Evolutionary conservation across 2,329 filamentous ascomycete species (phyloP), one percentile per base, ranked within the genome.

Genomic region (Pseudodiploospora longispora): DNA sequence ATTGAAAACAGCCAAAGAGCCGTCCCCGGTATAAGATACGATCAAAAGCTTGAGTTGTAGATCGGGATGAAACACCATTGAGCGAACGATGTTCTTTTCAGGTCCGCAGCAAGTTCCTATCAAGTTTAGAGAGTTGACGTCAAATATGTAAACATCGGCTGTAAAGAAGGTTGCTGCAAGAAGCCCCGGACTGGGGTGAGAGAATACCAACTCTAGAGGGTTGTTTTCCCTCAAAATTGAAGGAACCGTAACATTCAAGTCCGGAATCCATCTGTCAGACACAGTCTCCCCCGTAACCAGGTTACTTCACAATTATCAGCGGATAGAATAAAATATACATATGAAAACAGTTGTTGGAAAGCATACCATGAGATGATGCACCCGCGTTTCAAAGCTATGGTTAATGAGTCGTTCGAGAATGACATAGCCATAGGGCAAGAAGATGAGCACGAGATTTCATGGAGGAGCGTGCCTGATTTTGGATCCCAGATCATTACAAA

Each of bases 301-400:
- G 19, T 19, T 19, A 19, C 19, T 19, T 19, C 19, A 19, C 19
- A 19, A 19, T 19, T 19, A 19, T 19, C 19, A 19, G 19, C 19
- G 19, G 19, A 19, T 19, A 19, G 19, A 19, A 19, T 19, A 19
- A 19, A 19, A 19, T 19, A 19, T 19, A 19, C 19, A 19, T 19
- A 19, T 19, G 19, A 19, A 19, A 19, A 19, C 19, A 19, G 19
- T 19, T 19, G 19, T 19, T 6, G 12, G 35, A 10, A 35, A 12
- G 19, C 42, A 27, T 33, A 43, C 42, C 37, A 39, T 12, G 37
- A 44, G 12, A 44, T 35, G 6, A 43, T 19, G 27, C 12, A 27
- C 9, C 42, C 42, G 8, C 31, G 36, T 7, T 29, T 34, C 19
- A 30, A 37, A 29, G 29, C 30, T 6, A 44, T 36, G 7, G 27